Conservation (phyloP, 208 protist species). For the Wallacemonas sp. region DNA sequence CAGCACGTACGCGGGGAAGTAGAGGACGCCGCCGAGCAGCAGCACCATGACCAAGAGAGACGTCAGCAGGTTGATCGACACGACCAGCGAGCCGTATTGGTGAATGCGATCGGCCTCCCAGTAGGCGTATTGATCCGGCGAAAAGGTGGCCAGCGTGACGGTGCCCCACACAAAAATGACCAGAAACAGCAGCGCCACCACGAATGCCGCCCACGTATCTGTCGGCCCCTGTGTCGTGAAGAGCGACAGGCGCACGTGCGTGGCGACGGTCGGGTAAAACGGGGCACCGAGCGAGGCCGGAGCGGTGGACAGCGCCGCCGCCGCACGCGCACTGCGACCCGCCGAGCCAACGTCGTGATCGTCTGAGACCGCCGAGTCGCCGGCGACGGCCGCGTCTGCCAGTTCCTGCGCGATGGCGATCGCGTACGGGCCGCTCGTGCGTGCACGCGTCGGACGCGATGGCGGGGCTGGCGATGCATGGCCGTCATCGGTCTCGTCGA, state of each 20-base stretch:
- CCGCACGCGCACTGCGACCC: background rate
- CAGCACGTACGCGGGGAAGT: constrained; percentile 21
- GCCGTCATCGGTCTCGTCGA: too few species aligned
- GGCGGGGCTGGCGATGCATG: too few species aligned
- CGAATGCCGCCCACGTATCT: constrained; percentile 6
- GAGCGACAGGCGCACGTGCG: constrained; percentile 3
- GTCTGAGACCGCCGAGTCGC: background rate
- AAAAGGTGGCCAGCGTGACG: constrained; percentile 22
- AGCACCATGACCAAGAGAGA: background rate
- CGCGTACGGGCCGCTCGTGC: too few species aligned
- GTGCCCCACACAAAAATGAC: constrained; percentile 31
- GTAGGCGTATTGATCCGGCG: background rate
- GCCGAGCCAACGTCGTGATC: too few species aligned
- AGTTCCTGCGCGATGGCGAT: background rate
- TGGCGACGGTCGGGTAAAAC: constrained; percentile 4
- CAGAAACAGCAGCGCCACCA: constrained; percentile 13
- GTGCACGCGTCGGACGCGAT: too few species aligned
- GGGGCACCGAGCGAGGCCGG: background rate
- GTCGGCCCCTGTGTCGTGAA: constrained; percentile 3
- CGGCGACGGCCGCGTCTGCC: background rate
- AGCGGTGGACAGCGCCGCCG: background rate
- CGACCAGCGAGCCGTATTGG: background rate
- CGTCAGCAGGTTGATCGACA: background rate
- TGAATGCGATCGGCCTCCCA: background rate
- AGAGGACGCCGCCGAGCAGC: constrained; percentile 14